Evolutionary conservation across 2,329 filamentous ascomycete genomes (phyloP).

Genomic region (Lasiodiplodia sp.): DNA sequence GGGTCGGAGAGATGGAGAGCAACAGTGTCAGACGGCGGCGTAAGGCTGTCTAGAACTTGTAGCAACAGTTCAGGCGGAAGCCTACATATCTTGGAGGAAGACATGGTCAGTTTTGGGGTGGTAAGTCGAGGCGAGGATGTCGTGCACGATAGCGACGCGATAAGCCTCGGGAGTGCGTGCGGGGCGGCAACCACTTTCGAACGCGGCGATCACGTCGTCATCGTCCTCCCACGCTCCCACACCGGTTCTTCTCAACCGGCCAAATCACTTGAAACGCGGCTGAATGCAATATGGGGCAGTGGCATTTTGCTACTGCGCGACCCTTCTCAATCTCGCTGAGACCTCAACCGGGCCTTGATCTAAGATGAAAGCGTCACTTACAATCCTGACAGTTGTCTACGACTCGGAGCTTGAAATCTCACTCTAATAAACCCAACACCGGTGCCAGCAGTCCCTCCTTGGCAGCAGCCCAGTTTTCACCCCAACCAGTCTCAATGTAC

Average conservation of each 20-base stretch:
- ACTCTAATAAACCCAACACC: slow-evolving; percentile 1
- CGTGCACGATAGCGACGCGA: not conserved
- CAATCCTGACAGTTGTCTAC: too few species aligned
- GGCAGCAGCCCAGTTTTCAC: slow-evolving; percentile 37
- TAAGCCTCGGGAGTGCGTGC: not conserved
- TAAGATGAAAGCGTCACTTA: too few species aligned
- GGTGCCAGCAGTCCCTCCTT: slow-evolving; percentile 17
- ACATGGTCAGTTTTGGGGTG: slow-evolving; percentile 4
- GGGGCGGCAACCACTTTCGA: not conserved
- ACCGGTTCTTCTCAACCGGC: too few species aligned
- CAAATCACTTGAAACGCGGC: too few species aligned
- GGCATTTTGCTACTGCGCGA: too few species aligned
- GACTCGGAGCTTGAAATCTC: too few species aligned
- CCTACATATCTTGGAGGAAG: not conserved
- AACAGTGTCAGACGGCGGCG: slow-evolving; percentile 32
- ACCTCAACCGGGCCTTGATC: too few species aligned
- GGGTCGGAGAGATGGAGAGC: slow-evolving; percentile 49
- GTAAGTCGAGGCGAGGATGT: not conserved
- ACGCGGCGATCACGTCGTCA: not conserved
- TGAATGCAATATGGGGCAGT: too few species aligned
- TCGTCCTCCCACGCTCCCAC: not conserved
- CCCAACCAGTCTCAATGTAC: slow-evolving; percentile 30
- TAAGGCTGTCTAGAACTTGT: slow-evolving; percentile 38
- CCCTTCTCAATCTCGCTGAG: too few species aligned
- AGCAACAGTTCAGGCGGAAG: slow-evolving; percentile 42